phyloP scores from a whole-genome alignment of 805 yeast species.

The Clavispora asparagi region DNA sequence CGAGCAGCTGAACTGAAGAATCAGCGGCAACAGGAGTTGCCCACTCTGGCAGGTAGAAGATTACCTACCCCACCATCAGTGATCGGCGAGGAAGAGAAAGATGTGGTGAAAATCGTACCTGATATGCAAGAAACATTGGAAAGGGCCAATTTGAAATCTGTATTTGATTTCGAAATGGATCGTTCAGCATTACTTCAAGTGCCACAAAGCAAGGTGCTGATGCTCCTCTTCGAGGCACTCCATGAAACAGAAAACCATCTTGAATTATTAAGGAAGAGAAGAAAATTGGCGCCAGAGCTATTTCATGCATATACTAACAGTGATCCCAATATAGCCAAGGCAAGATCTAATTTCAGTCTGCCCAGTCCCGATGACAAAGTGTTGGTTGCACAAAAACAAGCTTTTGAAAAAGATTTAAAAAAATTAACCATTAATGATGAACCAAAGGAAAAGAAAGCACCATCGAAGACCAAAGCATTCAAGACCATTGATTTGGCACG shows the following conservation, averaged over 20 bases:
- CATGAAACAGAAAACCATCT: neutral
- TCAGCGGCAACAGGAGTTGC: neutral
- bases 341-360: constrained; percentile 49
- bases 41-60: neutral
- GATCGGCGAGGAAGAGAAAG: neutral
- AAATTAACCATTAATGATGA: constrained; percentile 20
- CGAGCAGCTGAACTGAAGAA: neutral
- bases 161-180: constrained; percentile 5
- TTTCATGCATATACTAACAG: constrained; percentile 39
- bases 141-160: neutral
- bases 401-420: constrained; percentile 29
- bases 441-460: constrained; percentile 6
- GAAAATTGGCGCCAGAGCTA: constrained; percentile 8
- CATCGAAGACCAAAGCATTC: constrained; percentile 36
- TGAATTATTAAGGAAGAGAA: neutral
- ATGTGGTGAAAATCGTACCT: too few species aligned
- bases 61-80: neutral
- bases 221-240: constrained; percentile 2
- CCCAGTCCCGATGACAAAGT: constrained; percentile 85
- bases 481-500: constrained; percentile 38
- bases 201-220: constrained; percentile 6
- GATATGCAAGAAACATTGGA: neutral
- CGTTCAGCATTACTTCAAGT: constrained; percentile 4
- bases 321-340: constrained; percentile 33
- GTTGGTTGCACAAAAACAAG: constrained; percentile 50